These are phyloP conservation scores for Camelina neglecta DNA, from an alignment of 345 rosid genomes.

Conservation along the genomic window DNA sequence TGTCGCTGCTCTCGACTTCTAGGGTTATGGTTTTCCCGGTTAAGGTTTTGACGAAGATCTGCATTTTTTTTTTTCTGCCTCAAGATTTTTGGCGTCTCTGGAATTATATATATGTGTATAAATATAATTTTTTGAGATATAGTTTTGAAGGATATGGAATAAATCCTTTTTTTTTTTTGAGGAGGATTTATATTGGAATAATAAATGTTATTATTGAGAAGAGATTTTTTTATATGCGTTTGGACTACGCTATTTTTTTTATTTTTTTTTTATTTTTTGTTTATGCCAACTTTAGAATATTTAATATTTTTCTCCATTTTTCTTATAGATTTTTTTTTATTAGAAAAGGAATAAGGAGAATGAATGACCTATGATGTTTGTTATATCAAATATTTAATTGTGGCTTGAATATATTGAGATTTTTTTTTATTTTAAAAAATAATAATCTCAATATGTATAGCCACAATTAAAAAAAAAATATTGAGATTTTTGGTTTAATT, in stretches of 20 bases:
- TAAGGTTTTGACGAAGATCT: slow-evolving; percentile 64
- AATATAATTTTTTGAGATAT: neutral
- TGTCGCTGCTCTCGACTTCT: slow-evolving; percentile 63
- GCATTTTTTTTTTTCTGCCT: slow-evolving; percentile 41
- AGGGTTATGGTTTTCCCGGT: slow-evolving; percentile 65
- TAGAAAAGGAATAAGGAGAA: neutral
- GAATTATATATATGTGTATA: neutral
- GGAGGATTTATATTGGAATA: too few species aligned
- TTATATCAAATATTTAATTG: neutral
- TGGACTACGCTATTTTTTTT: neutral
- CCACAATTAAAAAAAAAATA: too few species aligned
- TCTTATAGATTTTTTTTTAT: neutral
- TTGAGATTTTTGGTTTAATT: too few species aligned
- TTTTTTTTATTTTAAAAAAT: neutral
- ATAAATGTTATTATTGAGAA: neutral
- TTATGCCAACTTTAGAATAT: neutral
- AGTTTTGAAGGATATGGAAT: slow-evolving; percentile 5
- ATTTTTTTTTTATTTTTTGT: neutral
- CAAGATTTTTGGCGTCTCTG: neutral
- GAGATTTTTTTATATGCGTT: slow-evolving; percentile 3
- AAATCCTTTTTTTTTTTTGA: neutral
- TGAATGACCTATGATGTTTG: neutral
- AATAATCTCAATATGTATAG: too few species aligned
- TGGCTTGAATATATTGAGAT: neutral
- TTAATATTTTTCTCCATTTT: neutral